Evolutionary conservation across 805 yeast species (phyloP).

Genomic region (Candida oleophila): DNA sequence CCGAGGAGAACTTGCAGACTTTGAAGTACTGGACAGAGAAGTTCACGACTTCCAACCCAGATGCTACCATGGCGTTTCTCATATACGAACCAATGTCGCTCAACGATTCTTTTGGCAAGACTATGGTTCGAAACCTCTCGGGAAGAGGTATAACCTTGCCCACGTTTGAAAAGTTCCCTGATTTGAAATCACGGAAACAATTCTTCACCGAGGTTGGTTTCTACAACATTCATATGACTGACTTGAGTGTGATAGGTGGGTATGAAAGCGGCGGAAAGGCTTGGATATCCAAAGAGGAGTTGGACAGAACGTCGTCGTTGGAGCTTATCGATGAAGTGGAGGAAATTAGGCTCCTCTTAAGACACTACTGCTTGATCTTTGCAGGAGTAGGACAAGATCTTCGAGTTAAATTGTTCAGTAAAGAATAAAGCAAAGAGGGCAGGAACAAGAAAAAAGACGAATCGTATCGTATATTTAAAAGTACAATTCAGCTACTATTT

Average conservation of each 20-base stretch:
- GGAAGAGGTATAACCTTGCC: slow-evolving; percentile 63
- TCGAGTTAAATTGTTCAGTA: background rate
- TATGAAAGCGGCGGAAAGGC: slow-evolving; percentile 19
- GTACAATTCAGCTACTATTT: too few relatives aligned
- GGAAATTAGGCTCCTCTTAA: slow-evolving; percentile 59
- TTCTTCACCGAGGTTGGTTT: slow-evolving; percentile 20
- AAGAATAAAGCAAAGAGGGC: background rate
- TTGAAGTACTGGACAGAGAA: slow-evolving; percentile 39
- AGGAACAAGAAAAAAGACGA: background rate
- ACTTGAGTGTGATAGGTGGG: slow-evolving; percentile 41
- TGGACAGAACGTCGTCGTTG: slow-evolving; percentile 45
- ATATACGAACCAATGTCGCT: slow-evolving; percentile 74
- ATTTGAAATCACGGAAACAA: slow-evolving; percentile 26
- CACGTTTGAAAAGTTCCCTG: slow-evolving; percentile 52
- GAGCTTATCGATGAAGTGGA: slow-evolving; percentile 77
- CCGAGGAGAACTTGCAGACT: slow-evolving; percentile 46
- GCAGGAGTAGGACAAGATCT: slow-evolving; percentile 16
- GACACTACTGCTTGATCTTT: slow-evolving; percentile 55
- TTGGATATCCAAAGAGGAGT: slow-evolving; percentile 47
- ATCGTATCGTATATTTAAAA: too few relatives aligned
- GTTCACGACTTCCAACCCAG: slow-evolving; percentile 16
- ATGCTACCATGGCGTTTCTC: slow-evolving; percentile 24
- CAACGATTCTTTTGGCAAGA: slow-evolving; percentile 60
- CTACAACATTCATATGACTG: slow-evolving; percentile 35
- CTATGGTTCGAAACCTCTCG: slow-evolving; percentile 63